Evolutionary conservation across 345 rosid species (phyloP), one percentile per base, ranked within the genome.

Genomic region (Lenwebbia sp.): DNA sequence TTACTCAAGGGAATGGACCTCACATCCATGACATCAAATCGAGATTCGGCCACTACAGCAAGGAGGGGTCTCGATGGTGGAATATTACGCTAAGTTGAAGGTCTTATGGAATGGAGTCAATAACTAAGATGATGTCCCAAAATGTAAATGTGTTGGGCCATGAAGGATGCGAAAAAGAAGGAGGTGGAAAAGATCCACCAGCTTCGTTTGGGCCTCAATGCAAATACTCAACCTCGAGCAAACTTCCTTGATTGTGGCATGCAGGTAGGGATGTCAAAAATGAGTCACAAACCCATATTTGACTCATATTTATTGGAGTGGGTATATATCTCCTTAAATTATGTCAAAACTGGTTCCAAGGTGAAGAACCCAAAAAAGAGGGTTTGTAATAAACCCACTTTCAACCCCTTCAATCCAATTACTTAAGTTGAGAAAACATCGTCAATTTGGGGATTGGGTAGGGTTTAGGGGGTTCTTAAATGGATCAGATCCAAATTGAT

Each of bases 391-490:
- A 28, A 30, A 65, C 23, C 14, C 44, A 17, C 9, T 30, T 30
- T 65, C 0, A 10, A 15, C 23, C 41, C 6, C 13, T 30, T 65
- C 7, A 30, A 15, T 65, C 23, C 33, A 65, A 3, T 7, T 17
- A 65, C 5, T 7, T 15, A 30, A 33, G 0, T 65, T 65, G 78
- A 65, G 44, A 65, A 65, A 65, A 21, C 13, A 65, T 17, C 1
- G 0, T 19, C 78, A 33, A 65, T 33, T 17, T 65, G 44, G 78
- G 76, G 10, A 33, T 33, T 19, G 13, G 0, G 2, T 58, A 2
- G 6, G 10, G 25, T 33, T 33, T 65, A 41, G 5, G 22, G 8
- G 13, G 13, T 0, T 17, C 0, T 10, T 17, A 33, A 70, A 1
- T 33, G 5, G 22, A 33, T 70, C 40, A 5, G 3, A 33, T 6